These are phyloP conservation scores for Trametes pubescens DNA, from an alignment of 1,284 basidiomycete species.

Conservation along the genomic window DNA sequence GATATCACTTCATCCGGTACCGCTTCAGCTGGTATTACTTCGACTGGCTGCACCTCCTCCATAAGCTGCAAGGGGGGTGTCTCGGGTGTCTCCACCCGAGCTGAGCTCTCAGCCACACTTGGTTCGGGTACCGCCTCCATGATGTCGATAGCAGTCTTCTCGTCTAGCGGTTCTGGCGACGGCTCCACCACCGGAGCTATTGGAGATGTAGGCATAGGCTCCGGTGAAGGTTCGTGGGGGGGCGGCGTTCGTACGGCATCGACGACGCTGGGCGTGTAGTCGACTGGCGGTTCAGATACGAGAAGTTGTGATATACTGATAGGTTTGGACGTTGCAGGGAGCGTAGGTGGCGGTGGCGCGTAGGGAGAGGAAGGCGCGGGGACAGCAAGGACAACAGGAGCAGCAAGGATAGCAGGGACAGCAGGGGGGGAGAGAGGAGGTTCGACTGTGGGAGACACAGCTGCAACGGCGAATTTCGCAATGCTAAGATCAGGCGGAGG, in stretches of 20 bases:
- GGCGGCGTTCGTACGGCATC: background rate
- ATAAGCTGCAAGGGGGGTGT: background rate
- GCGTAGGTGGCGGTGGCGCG: background rate
- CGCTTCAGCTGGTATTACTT: background rate
- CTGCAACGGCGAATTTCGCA: too few relatives aligned
- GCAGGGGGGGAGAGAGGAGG: background rate
- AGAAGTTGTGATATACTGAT: background rate
- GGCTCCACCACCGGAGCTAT: background rate
- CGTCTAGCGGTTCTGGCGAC: background rate
- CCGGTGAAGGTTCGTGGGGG: background rate
- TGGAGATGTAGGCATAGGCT: background rate
- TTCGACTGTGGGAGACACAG: background rate
- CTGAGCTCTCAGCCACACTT: background rate
- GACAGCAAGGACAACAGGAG: too few relatives aligned
- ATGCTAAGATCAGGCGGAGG: too few relatives aligned
- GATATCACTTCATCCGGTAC: background rate
- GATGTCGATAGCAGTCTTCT: background rate
- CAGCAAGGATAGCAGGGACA: too few relatives aligned
- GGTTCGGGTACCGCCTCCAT: background rate
- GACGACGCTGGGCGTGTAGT: background rate
- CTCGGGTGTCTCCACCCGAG: background rate
- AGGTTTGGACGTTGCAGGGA: background rate
- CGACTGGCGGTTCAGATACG: background rate
- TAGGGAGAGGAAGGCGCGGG: background rate
- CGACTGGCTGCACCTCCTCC: background rate